These are phyloP conservation scores for Aspergillus flavus DNA, from an alignment of 2,329 filamentous ascomycete genomes.

Conservation along the genomic window DNA sequence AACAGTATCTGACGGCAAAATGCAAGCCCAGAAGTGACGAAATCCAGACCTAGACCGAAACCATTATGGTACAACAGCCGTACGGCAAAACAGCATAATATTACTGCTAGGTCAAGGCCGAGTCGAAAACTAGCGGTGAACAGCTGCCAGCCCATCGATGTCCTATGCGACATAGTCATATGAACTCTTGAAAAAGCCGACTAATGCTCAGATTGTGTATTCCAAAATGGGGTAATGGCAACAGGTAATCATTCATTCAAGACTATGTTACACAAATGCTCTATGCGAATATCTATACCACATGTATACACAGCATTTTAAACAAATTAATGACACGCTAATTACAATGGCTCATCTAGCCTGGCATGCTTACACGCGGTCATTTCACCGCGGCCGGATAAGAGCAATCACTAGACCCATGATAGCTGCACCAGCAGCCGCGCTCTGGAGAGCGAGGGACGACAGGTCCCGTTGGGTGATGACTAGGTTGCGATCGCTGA, in stretches of 20 bases:
- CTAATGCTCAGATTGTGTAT: neutral
- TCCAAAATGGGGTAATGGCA: neutral
- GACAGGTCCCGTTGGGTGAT: slow-evolving; percentile 72
- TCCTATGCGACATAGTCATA: neutral
- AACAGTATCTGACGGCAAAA: neutral
- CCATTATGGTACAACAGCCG: neutral
- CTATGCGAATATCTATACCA: neutral
- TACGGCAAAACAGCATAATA: neutral
- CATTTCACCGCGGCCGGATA: slow-evolving; percentile 46
- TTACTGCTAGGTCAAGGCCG: neutral
- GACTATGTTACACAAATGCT: slow-evolving; percentile 4
- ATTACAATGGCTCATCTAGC: slow-evolving; percentile 1
- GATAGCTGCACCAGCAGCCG: slow-evolving; percentile 65
- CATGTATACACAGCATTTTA: slow-evolving; percentile 5
- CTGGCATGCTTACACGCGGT: slow-evolving; percentile 19
- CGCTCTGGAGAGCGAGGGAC: slow-evolving; percentile 68
- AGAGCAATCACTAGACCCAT: slow-evolving; percentile 57
- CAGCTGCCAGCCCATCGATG: neutral
- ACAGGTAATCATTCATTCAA: neutral
- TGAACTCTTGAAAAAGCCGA: neutral
- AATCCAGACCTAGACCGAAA: neutral
- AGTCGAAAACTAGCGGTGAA: neutral
- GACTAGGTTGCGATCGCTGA: slow-evolving; percentile 65
- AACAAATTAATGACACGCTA: slow-evolving; percentile 1
- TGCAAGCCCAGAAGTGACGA: neutral